These are phyloP conservation scores for Saccharum spontaneum DNA, from an alignment of 176 grass and related monocot genomes.

Conservation along the genomic window DNA sequence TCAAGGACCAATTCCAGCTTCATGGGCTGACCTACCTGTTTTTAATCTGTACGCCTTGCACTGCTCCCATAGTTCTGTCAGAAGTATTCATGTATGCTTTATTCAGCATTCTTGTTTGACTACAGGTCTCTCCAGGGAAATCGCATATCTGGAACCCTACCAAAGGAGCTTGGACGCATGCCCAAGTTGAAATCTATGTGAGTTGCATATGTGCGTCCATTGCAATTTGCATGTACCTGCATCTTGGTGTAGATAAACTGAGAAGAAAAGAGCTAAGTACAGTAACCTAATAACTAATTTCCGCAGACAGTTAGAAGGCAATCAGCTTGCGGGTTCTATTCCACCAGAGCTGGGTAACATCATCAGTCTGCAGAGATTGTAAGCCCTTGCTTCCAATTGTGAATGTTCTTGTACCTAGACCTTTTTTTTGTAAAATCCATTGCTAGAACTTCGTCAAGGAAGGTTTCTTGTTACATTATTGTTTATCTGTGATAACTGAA, in stretches of 20 bases:
- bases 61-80: neutral
- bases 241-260: conserved; percentile 7
- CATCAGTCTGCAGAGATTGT: conserved; percentile 74
- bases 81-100: conserved; percentile 22
- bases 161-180: conserved; percentile 77
- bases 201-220: conserved; percentile 31
- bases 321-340: conserved; percentile 61
- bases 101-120: conserved; percentile 37
- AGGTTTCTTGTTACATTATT: neutral
- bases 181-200: conserved; percentile 69
- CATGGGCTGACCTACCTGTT: conserved; percentile 62
- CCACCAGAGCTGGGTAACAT: conserved; percentile 73
- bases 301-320: conserved; percentile 66
- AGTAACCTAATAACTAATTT: conserved; percentile 17
- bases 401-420: conserved; percentile 3
- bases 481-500: conserved; percentile 29
- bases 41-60: conserved; percentile 63
- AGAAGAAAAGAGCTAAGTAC: conserved; percentile 35
- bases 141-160: conserved; percentile 63
- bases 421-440: conserved; percentile 19
- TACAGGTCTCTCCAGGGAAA: conserved; percentile 84
- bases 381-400: conserved; percentile 38
- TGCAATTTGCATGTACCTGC: conserved; percentile 7
- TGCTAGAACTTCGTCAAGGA: conserved; percentile 23
- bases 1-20: conserved; percentile 67